phyloP scores from a whole-genome alignment of 2,329 filamentous ascomycete species.

The Leptographium radiaticola region DNA sequence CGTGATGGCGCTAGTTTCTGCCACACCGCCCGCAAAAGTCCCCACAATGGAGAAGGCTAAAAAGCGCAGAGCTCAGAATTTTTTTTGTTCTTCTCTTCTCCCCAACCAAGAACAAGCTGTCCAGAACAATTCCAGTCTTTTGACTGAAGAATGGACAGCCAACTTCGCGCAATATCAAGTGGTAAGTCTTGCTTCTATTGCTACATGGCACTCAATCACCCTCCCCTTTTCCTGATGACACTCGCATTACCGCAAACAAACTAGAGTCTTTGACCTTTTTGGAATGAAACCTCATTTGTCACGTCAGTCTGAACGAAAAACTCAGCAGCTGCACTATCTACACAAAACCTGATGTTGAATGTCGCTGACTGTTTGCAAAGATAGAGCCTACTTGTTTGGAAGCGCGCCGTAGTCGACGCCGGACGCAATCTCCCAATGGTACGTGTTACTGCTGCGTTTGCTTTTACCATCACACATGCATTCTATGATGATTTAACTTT shows the following conservation, averaged over 20 bases:
- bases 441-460: not conserved
- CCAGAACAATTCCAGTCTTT: not conserved
- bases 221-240: slow-evolving; percentile 57
- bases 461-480: slow-evolving; percentile 2
- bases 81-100: slow-evolving; percentile 10
- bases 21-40: not conserved
- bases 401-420: not conserved
- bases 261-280: slow-evolving; percentile 92
- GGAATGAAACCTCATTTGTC: slow-evolving; percentile 77
- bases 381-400: not conserved
- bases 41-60: not conserved
- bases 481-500: slow-evolving; percentile 54
- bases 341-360: not conserved
- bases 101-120: not conserved
- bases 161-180: slow-evolving; percentile 5
- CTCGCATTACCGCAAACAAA: slow-evolving; percentile 74
- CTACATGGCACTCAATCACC: slow-evolving; percentile 9
- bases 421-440: not conserved
- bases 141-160: not conserved
- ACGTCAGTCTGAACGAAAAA: slow-evolving; percentile 78
- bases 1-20: not conserved
- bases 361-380: not conserved
- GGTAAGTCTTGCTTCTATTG: slow-evolving; percentile 13
- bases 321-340: not conserved
- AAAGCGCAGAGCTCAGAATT: slow-evolving; percentile 9